Evolutionary conservation across 129 eudicot genomes (phyloP), one percentile per base, ranked within the genome.

Genomic region (Glebionis coronaria): DNA sequence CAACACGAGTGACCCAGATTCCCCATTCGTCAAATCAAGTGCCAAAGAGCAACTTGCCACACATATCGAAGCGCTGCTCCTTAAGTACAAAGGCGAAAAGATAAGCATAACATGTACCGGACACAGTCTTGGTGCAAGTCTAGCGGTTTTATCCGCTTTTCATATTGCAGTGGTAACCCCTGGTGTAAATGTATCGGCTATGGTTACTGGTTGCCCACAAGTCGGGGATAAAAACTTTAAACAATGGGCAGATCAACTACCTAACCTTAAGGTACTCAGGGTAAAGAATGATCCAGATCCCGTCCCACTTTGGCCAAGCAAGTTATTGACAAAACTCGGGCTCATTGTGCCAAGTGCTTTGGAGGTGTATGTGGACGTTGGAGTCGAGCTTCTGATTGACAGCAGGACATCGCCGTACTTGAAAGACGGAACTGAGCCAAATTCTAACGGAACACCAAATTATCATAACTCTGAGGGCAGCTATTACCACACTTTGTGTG

Each of bases 91-190:
- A 9, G 47, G 20, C 9, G 80, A 76, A 31, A 69, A 52, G 9
- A 57, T 76, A 69, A 76, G n/a, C n/a, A n/a, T n/a, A n/a, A n/a
- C n/a, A n/a, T n/a, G n/a, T n/a, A n/a, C n/a, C n/a, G n/a, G n/a
- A 53, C 80, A 76, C 16, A 76, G 80, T 66, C 80, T 76, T 21
- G 80, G 75, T 27, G 80, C 75, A 12, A 51, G 75, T 29, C 29
- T 69, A 25, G 63, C 80, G 0, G 64, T 46, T 27, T 19, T 76
- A 59, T 59, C 80, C 12, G 80, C 80, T 28, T 44, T 76, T 19
- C 75, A 76, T 52, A 19, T 76, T 1, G 80, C 70, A 10, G 23
- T 53, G 11, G 75, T 63, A 3, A 28, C 60, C 0, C 69, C 74
- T 4, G 60, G 56, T 10, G 53, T 61, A 14, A 52, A 61, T 0